Percentiles rank a stretch among this genome's conserved stretches.
Conservation (phyloP, 1,284 basidiomycete genomes). For the Tilletia setariae region DNA sequence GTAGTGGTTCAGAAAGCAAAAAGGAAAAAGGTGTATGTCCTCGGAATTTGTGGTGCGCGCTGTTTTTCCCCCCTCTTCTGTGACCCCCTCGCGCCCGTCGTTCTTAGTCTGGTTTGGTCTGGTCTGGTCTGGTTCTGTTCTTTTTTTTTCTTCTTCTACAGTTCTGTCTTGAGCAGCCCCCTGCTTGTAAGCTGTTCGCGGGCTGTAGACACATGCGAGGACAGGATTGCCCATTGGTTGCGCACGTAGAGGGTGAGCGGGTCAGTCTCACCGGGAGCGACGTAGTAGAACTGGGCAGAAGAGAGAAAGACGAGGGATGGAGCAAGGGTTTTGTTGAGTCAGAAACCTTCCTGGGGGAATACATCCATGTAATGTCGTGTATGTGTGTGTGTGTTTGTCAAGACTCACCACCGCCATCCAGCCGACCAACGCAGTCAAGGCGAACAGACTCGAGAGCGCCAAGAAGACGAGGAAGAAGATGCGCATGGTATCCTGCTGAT, state of each 20-base stretch:
- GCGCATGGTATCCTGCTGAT: not conserved
- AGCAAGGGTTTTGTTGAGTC: too few relatives aligned
- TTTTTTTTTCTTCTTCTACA: not conserved
- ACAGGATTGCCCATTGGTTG: not conserved
- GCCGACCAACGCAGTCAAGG: not conserved
- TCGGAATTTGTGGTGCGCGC: too few relatives aligned
- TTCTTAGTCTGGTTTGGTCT: too few relatives aligned
- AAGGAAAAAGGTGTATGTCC: too few relatives aligned
- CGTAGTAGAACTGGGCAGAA: slow-evolving; percentile 10
- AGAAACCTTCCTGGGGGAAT: too few relatives aligned
- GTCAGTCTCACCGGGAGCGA: not conserved
- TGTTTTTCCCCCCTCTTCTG: too few relatives aligned
- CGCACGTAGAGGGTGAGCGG: not conserved
- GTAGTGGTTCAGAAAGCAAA: too few relatives aligned
- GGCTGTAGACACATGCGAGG: not conserved
- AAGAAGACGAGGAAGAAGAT: not conserved
- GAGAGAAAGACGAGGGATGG: not conserved
- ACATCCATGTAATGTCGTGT: too few relatives aligned
- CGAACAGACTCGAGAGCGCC: slow-evolving; percentile 1
- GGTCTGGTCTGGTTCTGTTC: too few relatives aligned
- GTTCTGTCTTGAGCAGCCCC: slow-evolving; percentile 1
- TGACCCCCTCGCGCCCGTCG: too few relatives aligned
- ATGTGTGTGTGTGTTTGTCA: too few relatives aligned
- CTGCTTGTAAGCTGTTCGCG: not conserved
- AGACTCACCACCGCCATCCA: slow-evolving; percentile 10